A percentile compares a stretch with the other conserved stretches of the same genome.
These are phyloP conservation scores for Zoysia matrella DNA, from an alignment of 202 grass and related monocot species.

Conservation along the genomic window DNA sequence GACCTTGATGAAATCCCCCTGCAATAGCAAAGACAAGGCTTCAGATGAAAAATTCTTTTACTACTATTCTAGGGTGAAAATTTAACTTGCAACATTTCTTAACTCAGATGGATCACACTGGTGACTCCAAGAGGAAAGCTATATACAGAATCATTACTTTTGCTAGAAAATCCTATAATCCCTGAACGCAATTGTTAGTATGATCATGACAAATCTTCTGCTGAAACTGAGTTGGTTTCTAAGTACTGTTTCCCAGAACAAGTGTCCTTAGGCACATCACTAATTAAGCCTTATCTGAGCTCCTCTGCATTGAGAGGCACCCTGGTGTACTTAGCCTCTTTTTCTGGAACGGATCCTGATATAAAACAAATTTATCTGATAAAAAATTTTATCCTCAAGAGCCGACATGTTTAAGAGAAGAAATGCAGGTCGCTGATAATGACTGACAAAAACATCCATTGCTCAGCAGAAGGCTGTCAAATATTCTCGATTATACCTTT, in stretches of 20 bases:
- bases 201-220: background rate
- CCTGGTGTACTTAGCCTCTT: background rate
- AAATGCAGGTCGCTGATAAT: background rate
- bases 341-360: background rate
- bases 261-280: background rate
- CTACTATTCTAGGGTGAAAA: conserved; percentile 26
- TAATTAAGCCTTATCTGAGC: background rate
- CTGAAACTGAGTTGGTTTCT: background rate
- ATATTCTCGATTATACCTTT: conserved; percentile 14
- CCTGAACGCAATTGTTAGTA: background rate
- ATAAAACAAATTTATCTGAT: background rate
- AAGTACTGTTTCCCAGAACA: background rate
- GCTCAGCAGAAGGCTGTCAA: background rate
- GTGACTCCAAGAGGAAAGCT: background rate
- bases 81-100: conserved; percentile 11
- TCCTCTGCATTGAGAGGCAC: background rate
- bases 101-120: conserved; percentile 19
- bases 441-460: background rate
- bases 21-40: conserved; percentile 36
- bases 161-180: background rate
- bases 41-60: conserved; percentile 23
- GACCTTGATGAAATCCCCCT: conserved; percentile 83
- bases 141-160: background rate
- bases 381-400: background rate
- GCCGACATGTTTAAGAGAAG: background rate